Base-by-base conservation (phyloP, 768 basidiomycete species). In the Hygrophorus russula region DNA sequence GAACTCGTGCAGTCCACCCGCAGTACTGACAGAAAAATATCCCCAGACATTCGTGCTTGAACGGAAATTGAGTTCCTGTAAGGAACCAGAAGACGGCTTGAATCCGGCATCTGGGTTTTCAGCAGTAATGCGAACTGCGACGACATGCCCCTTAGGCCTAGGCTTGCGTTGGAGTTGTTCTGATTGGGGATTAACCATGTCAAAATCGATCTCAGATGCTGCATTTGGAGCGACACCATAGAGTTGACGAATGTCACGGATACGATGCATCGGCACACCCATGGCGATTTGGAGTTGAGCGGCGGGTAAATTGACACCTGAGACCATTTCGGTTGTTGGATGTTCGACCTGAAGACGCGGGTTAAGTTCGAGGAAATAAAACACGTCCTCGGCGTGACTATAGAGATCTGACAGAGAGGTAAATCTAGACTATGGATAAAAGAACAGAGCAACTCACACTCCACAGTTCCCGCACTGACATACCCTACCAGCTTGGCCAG, bases 1-100 rank as follows among this genome's bases (percentile, higher is more conserved):
- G 55, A 92, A 98, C 63, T 99, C 93, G 64, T 99, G 96, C 42
- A 99, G 76, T 61, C 94, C 96, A 59, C 96, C 96, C 8, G 93
- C 84, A 11, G 84, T 83, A 35, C 78, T 80, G 54, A 99, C 96
- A 12, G 96, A 98, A 73, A 99, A 99, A 68, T 99, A 99, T 48
- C 96, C 96, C 96, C 96, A 99, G 36, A 99, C 96, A 49, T 99
- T 99, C 36, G 91, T 97, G 63, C 87, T 96, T 19, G 93, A 97
- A 46, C 96, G 83, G 82, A 99, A 99, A 65, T 98, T 99, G 53
- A 99, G 87, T 59, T 98, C 96, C 61, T 98, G 96, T 12, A 99
- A 70, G 31, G 87, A 84, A 50, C 96, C 96, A 2, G 90, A 93
- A 1, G 96, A 98, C 0, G 96, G 96, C 64, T 99, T 99, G 75